A percentile compares a stretch with the other conserved stretches of the same genome.
Conservation (phyloP, 2,329 filamentous ascomycete species). For the Ilyonectria mors-panacis region DNA sequence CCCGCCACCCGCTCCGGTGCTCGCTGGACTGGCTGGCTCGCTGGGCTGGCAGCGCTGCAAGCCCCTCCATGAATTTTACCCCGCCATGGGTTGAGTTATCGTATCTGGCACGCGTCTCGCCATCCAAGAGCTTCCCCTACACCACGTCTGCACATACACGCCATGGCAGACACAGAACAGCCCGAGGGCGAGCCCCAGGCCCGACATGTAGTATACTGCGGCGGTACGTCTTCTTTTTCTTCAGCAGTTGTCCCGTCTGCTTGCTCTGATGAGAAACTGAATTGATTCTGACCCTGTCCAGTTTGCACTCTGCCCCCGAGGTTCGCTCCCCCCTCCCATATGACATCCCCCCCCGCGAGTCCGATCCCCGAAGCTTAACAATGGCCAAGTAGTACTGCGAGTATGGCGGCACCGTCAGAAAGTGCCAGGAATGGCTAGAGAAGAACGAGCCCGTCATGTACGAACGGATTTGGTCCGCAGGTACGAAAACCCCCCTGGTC, state of each 20-base stretch:
- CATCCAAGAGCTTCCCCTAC: slow-evolving; percentile 41
- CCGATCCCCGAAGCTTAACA: slow-evolving; percentile 41
- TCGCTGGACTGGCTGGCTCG: slow-evolving; percentile 7
- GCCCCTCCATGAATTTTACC: slow-evolving; percentile 55
- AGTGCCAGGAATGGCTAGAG: slow-evolving; percentile 96
- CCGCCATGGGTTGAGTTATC: slow-evolving; percentile 50
- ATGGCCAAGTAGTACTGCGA: slow-evolving; percentile 87
- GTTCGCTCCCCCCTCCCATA: slow-evolving; percentile 56
- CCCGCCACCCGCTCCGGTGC: slow-evolving; percentile 15
- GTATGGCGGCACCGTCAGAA: slow-evolving; percentile 95
- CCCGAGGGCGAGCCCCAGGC: slow-evolving; percentile 65
- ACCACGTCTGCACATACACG: slow-evolving; percentile 42
- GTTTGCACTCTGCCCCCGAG: slow-evolving; percentile 77
- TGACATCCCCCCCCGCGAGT: slow-evolving; percentile 19
- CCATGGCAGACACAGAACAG: slow-evolving; percentile 70
- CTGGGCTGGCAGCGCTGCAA: slow-evolving; percentile 15
- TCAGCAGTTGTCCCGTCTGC: not conserved
- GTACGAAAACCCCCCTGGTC: slow-evolving; percentile 62
- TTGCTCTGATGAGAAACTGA: slow-evolving; percentile 34
- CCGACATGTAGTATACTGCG: slow-evolving; percentile 70
- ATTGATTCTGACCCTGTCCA: slow-evolving; percentile 49
- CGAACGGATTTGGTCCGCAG: slow-evolving; percentile 85
- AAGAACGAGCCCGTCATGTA: slow-evolving; percentile 82
- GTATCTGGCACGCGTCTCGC: slow-evolving; percentile 48
- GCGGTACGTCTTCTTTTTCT: slow-evolving; percentile 62